phyloP scores from a whole-genome alignment of 169 alveolate species.

The Perkinsus olseni region DNA sequence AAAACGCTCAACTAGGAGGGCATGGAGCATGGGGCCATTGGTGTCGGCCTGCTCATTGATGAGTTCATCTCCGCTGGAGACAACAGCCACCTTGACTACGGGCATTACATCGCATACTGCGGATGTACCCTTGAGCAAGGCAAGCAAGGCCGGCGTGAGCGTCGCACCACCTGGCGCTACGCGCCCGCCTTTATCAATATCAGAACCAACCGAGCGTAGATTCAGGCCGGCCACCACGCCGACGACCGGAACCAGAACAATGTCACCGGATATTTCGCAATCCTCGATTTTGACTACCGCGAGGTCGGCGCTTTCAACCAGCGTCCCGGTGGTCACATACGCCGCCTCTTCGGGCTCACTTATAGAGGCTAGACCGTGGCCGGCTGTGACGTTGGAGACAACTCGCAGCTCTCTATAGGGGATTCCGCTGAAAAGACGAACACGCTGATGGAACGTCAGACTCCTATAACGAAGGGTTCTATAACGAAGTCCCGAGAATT shows the following conservation, averaged over 20 bases:
- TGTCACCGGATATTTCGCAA: background rate
- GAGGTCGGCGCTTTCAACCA: background rate
- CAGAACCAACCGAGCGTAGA: constrained; percentile 20
- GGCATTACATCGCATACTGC: background rate
- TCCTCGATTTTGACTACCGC: background rate
- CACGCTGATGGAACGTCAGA: too few relatives aligned
- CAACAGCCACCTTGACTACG: constrained; percentile 24
- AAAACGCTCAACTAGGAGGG: background rate
- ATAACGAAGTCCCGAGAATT: too few relatives aligned
- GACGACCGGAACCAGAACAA: background rate
- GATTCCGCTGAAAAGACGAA: background rate
- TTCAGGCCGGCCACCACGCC: background rate
- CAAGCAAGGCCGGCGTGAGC: constrained; percentile 30
- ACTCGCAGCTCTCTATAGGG: background rate
- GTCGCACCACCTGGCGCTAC: constrained; percentile 7
- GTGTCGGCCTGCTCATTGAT: constrained; percentile 35
- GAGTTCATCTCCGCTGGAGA: constrained; percentile 33
- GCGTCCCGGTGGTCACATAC: background rate
- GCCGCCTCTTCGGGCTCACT: background rate
- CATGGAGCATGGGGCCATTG: constrained; percentile 30
- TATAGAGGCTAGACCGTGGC: background rate
- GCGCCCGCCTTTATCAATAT: constrained; percentile 20
- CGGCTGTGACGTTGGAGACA: background rate
- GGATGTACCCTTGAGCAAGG: constrained; percentile 21
- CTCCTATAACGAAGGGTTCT: too few relatives aligned